A percentile compares a stretch with the other conserved stretches of the same genome.
Evolutionary conservation across 208 protist species (phyloP).

Genomic region (Wallacemonas rigidus): DNA sequence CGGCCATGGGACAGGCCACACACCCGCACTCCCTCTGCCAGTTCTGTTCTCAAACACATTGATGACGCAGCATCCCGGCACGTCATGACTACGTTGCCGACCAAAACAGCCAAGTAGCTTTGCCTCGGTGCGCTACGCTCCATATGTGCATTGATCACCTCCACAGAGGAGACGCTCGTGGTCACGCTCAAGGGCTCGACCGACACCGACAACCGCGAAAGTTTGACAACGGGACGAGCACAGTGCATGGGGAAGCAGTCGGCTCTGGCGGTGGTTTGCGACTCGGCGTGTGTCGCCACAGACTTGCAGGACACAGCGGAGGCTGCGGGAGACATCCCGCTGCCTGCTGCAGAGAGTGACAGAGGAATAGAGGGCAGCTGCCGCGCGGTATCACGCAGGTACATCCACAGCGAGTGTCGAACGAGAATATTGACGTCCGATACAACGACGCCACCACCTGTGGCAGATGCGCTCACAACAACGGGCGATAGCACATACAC

Average conservation of each 20-base stretch:
- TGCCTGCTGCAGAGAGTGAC: neutral
- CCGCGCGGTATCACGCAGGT: conserved; percentile 3
- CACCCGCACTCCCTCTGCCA: neutral
- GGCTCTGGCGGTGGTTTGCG: neutral
- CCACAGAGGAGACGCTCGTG: neutral
- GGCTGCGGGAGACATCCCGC: neutral
- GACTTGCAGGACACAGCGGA: neutral
- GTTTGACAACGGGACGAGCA: neutral
- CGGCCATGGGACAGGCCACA: neutral
- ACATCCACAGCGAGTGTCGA: conserved; percentile 28
- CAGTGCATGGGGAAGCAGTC: neutral
- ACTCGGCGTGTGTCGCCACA: neutral
- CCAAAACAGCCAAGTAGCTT: neutral
- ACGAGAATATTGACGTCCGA: conserved; percentile 33
- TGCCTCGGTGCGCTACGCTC: neutral
- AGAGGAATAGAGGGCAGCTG: conserved; percentile 2
- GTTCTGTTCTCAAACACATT: neutral
- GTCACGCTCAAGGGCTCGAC: conserved; percentile 3
- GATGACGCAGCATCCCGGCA: conserved; percentile 9
- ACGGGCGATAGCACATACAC: conserved; percentile 32
- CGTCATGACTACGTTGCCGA: neutral
- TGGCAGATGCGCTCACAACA: conserved; percentile 31
- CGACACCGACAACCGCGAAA: neutral
- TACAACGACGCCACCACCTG: conserved; percentile 26
- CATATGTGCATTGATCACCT: neutral